Base-by-base conservation (phyloP, 2,329 filamentous ascomycete genomes). In the Talaromyces pinophilus region DNA sequence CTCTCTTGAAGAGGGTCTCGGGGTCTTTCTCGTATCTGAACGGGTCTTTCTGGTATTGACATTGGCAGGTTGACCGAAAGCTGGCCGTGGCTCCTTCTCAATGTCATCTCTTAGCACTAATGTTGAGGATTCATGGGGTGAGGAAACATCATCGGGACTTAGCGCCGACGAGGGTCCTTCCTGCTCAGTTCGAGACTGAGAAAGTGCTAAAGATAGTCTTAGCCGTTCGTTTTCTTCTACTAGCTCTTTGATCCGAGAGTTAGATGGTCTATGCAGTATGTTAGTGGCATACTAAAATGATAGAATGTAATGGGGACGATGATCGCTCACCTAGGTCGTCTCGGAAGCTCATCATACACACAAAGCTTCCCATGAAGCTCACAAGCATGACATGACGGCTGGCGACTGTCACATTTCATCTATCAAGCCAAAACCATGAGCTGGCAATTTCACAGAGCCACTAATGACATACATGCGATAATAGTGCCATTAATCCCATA, bases 151-250 rank as follows among this genome's bases (percentile, higher is more conserved):
- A 57, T 22, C 11, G 13, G 13, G 28, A 55, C 8, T 59, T 52
- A 55, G 28, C 48, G 61, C 17, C n/a, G 13, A 42, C 15, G 33
- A 25, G 19, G 35, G 6, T 33, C 33, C 30, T 1, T 57, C 33
- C 13, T 35, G n/a, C 17, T n/a, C 33, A 46, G n/a, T 11, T 19
- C 61, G 25, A 54, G 67, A 68, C 57, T 62, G 13, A 68, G 57
- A 38, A 59, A 69, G 22, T 40, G 69, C 30, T 65, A 70, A 50
- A 70, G 67, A 65, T 40, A 33, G 33, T 46, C 48, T 65, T 17
- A 65, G 48, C 10, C 66, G 67, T 8, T 72, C 46, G 61, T 72
- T 72, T 50, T 72, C 71, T 38, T 70, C 67, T 60, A 71, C 72
- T 13, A 71, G 68, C 46, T 74, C 73, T 63, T 70, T 59, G 46